Evolutionary conservation across 2,329 filamentous ascomycete species (phyloP).

Genomic region (Aspergillus ochraceoroseus): DNA sequence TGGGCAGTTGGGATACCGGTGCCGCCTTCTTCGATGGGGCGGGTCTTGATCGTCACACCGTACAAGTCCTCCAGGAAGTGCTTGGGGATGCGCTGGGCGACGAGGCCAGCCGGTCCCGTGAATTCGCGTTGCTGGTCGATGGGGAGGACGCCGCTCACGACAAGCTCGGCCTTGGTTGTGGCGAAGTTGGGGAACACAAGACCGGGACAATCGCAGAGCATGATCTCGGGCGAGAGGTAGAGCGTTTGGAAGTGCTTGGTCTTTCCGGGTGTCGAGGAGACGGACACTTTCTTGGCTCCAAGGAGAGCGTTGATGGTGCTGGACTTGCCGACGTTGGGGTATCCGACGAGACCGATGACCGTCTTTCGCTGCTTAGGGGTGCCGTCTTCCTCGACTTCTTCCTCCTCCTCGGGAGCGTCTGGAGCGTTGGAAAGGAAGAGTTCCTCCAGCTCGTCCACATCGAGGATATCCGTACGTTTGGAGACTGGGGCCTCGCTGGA

Average conservation of each 20-base stretch:
- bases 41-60: constrained; percentile 78
- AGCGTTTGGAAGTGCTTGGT: constrained; percentile 99
- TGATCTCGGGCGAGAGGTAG: constrained; percentile 79
- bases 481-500: constrained; percentile 32
- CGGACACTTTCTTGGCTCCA: constrained; percentile 95
- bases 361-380: constrained; percentile 57
- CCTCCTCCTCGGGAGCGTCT: constrained; percentile 43
- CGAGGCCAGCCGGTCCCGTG: constrained; percentile 76
- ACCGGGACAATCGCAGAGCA: constrained; percentile 96
- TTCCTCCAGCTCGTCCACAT: constrained; percentile 84
- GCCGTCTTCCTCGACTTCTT: constrained; percentile 45
- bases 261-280: constrained; percentile 94
- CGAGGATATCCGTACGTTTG: constrained; percentile 67
- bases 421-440: constrained; percentile 77
- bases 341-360: constrained; percentile 89
- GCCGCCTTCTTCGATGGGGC: constrained; percentile 84
- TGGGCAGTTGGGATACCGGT: constrained; percentile 78
- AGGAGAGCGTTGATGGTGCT: constrained; percentile 99
- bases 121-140: constrained; percentile 96
- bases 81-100: constrained; percentile 80
- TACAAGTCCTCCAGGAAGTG: constrained; percentile 88
- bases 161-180: constrained; percentile 90
- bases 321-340: constrained; percentile 98
- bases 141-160: constrained; percentile 88
- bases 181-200: constrained; percentile 98